Conservation (phyloP, 257 asterid genomes). For the Primulina eburnea region DNA sequence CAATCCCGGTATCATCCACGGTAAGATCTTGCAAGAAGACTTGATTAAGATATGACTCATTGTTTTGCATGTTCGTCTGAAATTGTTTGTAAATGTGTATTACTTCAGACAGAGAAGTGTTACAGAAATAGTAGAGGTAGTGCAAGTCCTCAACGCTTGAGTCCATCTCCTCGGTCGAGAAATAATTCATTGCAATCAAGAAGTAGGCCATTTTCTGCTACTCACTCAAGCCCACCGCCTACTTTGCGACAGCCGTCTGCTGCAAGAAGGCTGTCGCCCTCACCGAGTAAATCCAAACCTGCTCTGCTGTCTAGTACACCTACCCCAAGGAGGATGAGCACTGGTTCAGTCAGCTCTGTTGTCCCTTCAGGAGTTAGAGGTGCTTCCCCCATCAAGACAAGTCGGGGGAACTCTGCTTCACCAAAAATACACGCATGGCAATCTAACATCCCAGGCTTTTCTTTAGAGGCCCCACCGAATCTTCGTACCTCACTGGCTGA, state of each 20-base stretch:
- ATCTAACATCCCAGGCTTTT: slow-evolving; percentile 78
- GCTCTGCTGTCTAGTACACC: slow-evolving; percentile 64
- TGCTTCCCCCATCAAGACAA: slow-evolving; percentile 73
- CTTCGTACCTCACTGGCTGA: slow-evolving; percentile 94
- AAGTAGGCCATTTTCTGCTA: slow-evolving; percentile 64
- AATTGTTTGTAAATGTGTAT: slow-evolving; percentile 18
- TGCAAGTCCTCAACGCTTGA: slow-evolving; percentile 82
- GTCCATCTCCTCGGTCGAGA: slow-evolving; percentile 76
- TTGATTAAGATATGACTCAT: slow-evolving; percentile 2
- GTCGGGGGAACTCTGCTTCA: slow-evolving; percentile 77
- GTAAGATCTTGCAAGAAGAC: slow-evolving; percentile 39
- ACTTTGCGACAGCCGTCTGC: slow-evolving; percentile 49
- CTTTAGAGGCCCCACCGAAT: slow-evolving; percentile 90
- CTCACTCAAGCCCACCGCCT: slow-evolving; percentile 77
- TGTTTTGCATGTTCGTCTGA: slow-evolving; percentile 12
- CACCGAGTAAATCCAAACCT: slow-evolving; percentile 63
- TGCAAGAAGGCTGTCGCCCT: slow-evolving; percentile 68
- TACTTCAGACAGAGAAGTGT: slow-evolving; percentile 73
- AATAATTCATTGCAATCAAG: slow-evolving; percentile 52
- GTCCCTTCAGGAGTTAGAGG: slow-evolving; percentile 61
- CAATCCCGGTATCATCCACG: slow-evolving; percentile 78
- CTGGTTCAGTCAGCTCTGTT: slow-evolving; percentile 51
- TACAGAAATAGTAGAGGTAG: slow-evolving; percentile 71
- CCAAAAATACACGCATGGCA: slow-evolving; percentile 87
- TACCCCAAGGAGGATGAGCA: slow-evolving; percentile 72